Evolutionary conservation across 805 yeast species (phyloP).

Genomic region (Ogataea nitratoaversa): DNA sequence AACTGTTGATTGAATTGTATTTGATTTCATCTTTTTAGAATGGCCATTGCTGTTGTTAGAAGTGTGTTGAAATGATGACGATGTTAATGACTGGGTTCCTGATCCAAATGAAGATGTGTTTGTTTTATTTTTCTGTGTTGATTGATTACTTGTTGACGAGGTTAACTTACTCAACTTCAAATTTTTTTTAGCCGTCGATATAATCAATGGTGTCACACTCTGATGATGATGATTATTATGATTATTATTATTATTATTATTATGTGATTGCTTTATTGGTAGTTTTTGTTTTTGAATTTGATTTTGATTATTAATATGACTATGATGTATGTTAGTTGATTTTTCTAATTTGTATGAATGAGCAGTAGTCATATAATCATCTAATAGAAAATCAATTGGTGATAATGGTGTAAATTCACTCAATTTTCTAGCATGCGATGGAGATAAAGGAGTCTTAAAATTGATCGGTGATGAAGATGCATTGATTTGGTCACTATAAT

Average conservation of each 20-base stretch:
- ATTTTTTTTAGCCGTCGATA: constrained; percentile 1
- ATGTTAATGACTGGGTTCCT: too few relatives aligned
- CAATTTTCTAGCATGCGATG: constrained; percentile 28
- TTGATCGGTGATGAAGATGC: constrained; percentile 17
- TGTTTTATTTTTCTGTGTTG: too few relatives aligned
- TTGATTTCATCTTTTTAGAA: neutral
- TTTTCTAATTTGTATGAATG: neutral
- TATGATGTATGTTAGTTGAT: neutral
- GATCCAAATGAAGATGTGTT: too few relatives aligned
- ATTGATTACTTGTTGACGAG: constrained; percentile 2
- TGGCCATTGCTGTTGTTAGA: neutral
- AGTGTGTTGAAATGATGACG: neutral
- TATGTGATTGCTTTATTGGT: neutral
- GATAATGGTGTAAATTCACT: constrained; percentile 33
- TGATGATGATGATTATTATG: neutral
- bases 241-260: too few relatives aligned
- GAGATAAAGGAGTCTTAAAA: constrained; percentile 26
- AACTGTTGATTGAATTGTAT: neutral
- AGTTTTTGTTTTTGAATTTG: constrained; percentile 1
- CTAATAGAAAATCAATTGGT: constrained; percentile 33
- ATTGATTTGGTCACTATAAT: too few relatives aligned
- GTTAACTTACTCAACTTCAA: constrained; percentile 3
- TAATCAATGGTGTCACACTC: constrained; percentile 1
- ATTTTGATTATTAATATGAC: neutral
- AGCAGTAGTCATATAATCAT: constrained; percentile 20